These are phyloP conservation scores for Aphanomyces astaci DNA, from an alignment of 352 stramenopile genomes.

Conservation along the genomic window DNA sequence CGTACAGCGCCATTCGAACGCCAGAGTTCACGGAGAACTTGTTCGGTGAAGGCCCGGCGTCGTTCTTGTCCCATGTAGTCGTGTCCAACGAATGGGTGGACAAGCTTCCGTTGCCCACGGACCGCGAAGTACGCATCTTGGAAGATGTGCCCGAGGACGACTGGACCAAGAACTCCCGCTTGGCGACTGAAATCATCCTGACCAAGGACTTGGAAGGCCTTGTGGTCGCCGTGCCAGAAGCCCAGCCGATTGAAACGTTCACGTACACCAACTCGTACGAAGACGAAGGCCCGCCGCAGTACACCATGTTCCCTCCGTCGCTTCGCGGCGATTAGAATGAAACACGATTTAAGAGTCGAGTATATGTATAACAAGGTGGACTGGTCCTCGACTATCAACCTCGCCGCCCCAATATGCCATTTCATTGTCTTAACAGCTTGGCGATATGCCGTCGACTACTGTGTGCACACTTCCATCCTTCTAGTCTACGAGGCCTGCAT, in stretches of 20 bases:
- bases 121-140: slow-evolving; percentile 71
- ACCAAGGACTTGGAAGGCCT: slow-evolving; percentile 80
- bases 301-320: slow-evolving; percentile 18
- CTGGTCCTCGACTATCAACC: not conserved
- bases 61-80: slow-evolving; percentile 79
- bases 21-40: slow-evolving; percentile 84
- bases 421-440: no score
- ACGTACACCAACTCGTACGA: slow-evolving; percentile 82
- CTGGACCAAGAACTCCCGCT: slow-evolving; percentile 56
- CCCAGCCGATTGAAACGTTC: slow-evolving; percentile 74
- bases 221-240: slow-evolving; percentile 79
- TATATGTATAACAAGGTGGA: not conserved
- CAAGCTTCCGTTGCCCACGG: slow-evolving; percentile 60
- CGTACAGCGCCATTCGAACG: slow-evolving; percentile 47
- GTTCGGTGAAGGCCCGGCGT: slow-evolving; percentile 76
- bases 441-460: no score
- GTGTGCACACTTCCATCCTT: no score
- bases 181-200: slow-evolving; percentile 83
- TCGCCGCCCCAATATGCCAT: not conserved
- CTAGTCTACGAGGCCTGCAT: no score
- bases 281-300: slow-evolving; percentile 34
- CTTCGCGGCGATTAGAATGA: slow-evolving; percentile 18
- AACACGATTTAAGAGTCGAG: not conserved
- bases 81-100: slow-evolving; percentile 83
- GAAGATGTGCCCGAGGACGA: slow-evolving; percentile 74